Conservation (phyloP, 1,284 basidiomycete genomes). For the Rhodotorula sp. region DNA sequence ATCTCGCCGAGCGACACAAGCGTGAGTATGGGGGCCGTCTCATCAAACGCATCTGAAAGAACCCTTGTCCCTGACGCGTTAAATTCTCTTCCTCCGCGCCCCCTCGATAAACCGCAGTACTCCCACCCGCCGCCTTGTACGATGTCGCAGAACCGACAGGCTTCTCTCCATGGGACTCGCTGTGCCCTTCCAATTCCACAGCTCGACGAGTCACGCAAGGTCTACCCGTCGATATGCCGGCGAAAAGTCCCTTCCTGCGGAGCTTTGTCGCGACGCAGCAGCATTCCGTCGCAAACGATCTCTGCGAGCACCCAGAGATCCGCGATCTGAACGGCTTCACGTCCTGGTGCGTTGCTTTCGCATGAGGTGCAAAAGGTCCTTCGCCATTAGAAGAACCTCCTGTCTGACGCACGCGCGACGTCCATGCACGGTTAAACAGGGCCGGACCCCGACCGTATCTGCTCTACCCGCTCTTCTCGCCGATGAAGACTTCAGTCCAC, state of each 20-base stretch:
- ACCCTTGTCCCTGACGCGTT: not conserved
- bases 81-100: not conserved
- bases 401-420: not conserved
- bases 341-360: slow-evolving; percentile 16
- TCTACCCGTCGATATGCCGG: slow-evolving; percentile 15
- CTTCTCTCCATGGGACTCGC: slow-evolving; percentile 30
- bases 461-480: slow-evolving; percentile 44
- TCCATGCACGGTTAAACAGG: not conserved
- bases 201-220: slow-evolving; percentile 20
- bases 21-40: slow-evolving; percentile 11
- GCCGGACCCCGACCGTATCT: slow-evolving; percentile 30
- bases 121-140: not conserved
- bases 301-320: slow-evolving; percentile 38
- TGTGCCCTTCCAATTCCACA: slow-evolving; percentile 36
- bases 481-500: slow-evolving; percentile 41
- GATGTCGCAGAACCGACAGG: slow-evolving; percentile 26
- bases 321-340: slow-evolving; percentile 36
- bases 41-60: no score
- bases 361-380: not conserved
- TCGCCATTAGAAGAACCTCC: not conserved
- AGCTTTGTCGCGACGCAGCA: slow-evolving; percentile 32
- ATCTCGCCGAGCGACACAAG: slow-evolving; percentile 16
- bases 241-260: not conserved
- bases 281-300: slow-evolving; percentile 32
- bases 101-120: slow-evolving; percentile 7